Base-by-base conservation (phyloP, 768 basidiomycete genomes). In the Boletus reticuloceps region DNA sequence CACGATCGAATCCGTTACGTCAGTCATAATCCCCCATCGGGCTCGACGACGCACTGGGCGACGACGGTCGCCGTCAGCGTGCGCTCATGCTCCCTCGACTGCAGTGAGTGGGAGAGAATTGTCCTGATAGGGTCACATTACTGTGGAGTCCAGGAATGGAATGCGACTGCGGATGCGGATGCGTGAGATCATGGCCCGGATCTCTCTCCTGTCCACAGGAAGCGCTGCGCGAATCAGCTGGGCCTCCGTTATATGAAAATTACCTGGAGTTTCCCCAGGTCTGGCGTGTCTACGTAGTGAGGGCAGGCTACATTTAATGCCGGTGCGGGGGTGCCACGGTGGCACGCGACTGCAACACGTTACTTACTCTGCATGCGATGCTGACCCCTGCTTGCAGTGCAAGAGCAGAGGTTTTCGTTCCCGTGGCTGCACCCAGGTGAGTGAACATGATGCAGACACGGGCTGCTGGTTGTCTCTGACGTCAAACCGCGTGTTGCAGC, bases 381-480 rank as follows among this genome's bases (percentile, higher is more conserved):
- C 61, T 68, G 40, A 69, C 49, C 34, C 46, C 44, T 51, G 32
- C 36, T 34, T 58, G 52, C 75, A 91, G 89, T 69, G 76, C 80
- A 1, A 74, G 79, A 16, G 92, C 91, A 17, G 93, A 96, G 69
- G 94, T 97, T 25, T 96, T 95, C 72, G 77, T 84, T 57, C 92
- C 94, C 47, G 75, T 92, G 55, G 80, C 87, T 36, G 89, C 90
- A n/a, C 93, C 94, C 20, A 91, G 89, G 90, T 89, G 61, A 63
- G 82, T 68, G 48, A 7, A 7, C 31, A 65, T 68, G 64, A 70
- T 67, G 68, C 65, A 59, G 22, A 22, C 20, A 19, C 37, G 37
- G 19, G 46, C 32, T 42, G 40, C 48, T 19, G 47, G 47, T 36
- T 45, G 51, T 53, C 61, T 58, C 61, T 65, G 64, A 66, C 67